These are phyloP conservation scores for Lactarius hengduanensis DNA, from an alignment of 768 basidiomycete genomes.

Conservation along the genomic window DNA sequence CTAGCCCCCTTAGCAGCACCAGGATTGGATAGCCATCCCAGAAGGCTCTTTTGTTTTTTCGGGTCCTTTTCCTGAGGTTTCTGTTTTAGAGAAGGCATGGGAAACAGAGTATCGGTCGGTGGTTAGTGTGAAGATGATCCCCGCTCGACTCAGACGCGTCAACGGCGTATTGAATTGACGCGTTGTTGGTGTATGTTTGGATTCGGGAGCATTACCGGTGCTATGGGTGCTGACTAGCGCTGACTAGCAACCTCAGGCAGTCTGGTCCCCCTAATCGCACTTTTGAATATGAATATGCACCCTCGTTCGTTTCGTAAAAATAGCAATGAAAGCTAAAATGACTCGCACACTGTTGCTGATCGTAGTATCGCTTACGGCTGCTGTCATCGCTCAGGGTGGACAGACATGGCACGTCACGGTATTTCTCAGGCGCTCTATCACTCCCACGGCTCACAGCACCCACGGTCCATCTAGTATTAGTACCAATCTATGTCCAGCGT, in stretches of 20 bases:
- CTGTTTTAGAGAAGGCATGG: conserved; percentile 21
- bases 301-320: background rate
- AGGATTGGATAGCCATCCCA: conserved; percentile 56
- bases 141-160: conserved; percentile 7
- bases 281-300: background rate
- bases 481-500: conserved; percentile 39
- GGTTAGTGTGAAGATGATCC: conserved; percentile 5
- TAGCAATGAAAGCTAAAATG: conserved; percentile 5
- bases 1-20: conserved; percentile 11
- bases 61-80: conserved; percentile 27
- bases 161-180: conserved; percentile 21
- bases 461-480: conserved; percentile 36
- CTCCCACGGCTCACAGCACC: background rate
- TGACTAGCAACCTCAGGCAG: no score
- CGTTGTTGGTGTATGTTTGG: conserved; percentile 24
- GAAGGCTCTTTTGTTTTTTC: conserved; percentile 72
- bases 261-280: background rate
- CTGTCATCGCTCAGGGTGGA: conserved; percentile 30
- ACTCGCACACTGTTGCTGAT: conserved; percentile 1
- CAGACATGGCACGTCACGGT: conserved; percentile 28
- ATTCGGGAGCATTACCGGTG: background rate
- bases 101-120: background rate
- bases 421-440: background rate
- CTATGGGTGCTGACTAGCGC: no score
- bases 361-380: conserved; percentile 14